These are phyloP conservation scores for Citrus australasica DNA, from an alignment of 345 rosid genomes.

Conservation along the genomic window DNA sequence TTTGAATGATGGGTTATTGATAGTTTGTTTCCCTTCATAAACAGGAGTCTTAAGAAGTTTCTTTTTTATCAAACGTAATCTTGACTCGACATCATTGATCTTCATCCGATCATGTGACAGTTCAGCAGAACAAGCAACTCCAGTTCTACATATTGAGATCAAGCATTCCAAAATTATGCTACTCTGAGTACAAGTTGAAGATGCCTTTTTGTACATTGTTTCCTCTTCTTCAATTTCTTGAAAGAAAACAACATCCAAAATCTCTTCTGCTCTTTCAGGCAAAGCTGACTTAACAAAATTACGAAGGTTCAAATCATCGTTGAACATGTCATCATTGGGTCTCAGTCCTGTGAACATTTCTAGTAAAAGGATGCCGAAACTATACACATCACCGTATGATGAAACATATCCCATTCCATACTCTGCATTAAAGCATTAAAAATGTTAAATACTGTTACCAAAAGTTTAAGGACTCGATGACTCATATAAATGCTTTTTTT, in stretches of 20 bases:
- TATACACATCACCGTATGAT: constrained; percentile 29
- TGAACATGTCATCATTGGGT: not conserved
- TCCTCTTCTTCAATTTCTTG: not conserved
- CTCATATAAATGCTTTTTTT: not conserved
- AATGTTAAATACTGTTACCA: not conserved
- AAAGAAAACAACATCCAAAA: not conserved
- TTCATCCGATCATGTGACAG: not conserved
- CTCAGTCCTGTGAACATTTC: constrained; percentile 10
- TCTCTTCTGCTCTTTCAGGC: not conserved
- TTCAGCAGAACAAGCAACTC: constrained; percentile 16
- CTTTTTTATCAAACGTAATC: not conserved
- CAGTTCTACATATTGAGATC: not conserved
- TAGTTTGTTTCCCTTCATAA: not conserved
- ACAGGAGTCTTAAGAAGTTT: not conserved
- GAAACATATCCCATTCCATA: constrained; percentile 26
- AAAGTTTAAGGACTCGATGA: no score
- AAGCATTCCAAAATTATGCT: not conserved
- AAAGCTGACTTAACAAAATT: not conserved
- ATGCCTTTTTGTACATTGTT: not conserved
- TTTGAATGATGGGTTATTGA: no score
- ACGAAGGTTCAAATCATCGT: not conserved
- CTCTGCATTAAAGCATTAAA: constrained; percentile 2
- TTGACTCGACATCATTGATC: not conserved
- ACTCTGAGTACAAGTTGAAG: not conserved
- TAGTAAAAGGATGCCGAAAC: constrained; percentile 10